Conservation (phyloP, 139 green algal species). For the Chlamydomonas incerta region DNA sequence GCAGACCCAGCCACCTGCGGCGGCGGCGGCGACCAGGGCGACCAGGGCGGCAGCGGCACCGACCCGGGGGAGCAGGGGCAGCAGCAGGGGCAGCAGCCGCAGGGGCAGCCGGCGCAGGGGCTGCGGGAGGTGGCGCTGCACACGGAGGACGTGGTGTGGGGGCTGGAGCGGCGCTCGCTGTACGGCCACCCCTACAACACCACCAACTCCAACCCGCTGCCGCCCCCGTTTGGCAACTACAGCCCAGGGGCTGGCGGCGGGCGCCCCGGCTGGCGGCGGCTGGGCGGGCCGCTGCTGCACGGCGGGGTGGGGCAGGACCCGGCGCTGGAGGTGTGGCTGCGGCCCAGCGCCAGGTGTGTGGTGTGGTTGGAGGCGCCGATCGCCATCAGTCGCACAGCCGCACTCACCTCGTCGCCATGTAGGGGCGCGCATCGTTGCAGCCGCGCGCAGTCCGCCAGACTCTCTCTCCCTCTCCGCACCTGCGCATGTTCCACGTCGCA, state of each 20-base stretch:
- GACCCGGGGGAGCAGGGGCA: background rate
- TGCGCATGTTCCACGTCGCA: too few relatives aligned
- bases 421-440: too few relatives aligned
- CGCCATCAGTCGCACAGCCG: too few relatives aligned
- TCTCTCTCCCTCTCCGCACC: too few relatives aligned
- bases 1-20: background rate
- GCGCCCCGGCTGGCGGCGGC: slow-evolving; percentile 42
- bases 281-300: slow-evolving; percentile 61
- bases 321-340: slow-evolving; percentile 92
- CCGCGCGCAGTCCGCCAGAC: too few relatives aligned
- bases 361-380: background rate
- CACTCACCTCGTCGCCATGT: too few relatives aligned
- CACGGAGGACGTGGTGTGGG: slow-evolving; percentile 78
- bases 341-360: slow-evolving; percentile 48
- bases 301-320: slow-evolving; percentile 69
- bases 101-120: background rate
- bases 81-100: background rate
- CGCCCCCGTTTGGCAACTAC: too few relatives aligned
- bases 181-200: slow-evolving; percentile 71
- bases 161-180: slow-evolving; percentile 69
- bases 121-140: slow-evolving; percentile 53
- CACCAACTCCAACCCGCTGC: slow-evolving; percentile 80
- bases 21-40: too few relatives aligned
- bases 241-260: background rate
- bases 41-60: background rate